Conservation (phyloP, 2,329 filamentous ascomycete genomes). For the Scytalidium sp. region DNA sequence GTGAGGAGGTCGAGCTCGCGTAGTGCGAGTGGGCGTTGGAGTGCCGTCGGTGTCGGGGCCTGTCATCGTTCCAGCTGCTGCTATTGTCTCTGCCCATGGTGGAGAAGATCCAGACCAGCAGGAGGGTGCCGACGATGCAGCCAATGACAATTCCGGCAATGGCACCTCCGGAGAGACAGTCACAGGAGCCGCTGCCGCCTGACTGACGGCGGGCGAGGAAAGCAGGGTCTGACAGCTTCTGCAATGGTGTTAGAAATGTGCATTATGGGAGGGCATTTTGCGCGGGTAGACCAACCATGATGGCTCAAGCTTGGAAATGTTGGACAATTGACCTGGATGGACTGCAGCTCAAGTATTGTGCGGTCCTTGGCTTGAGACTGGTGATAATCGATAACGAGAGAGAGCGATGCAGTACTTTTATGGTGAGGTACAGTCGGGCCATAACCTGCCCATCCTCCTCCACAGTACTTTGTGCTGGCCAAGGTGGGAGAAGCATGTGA, state of each 20-base stretch:
- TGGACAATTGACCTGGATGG: too few species aligned
- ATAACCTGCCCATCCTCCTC: too few species aligned
- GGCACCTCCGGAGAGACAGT: constrained; percentile 3
- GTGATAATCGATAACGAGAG: too few species aligned
- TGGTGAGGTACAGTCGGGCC: too few species aligned
- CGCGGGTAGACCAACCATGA: too few species aligned
- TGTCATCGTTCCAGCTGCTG: not conserved
- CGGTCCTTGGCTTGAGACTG: too few species aligned
- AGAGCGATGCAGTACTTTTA: too few species aligned
- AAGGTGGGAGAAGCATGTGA: too few species aligned
- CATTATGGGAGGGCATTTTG: too few species aligned
- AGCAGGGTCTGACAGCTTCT: not conserved
- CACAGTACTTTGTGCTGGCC: too few species aligned
- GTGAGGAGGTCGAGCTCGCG: not conserved
- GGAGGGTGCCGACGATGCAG: constrained; percentile 3
- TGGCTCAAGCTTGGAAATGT: too few species aligned
- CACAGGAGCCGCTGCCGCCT: not conserved
- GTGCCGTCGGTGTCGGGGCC: not conserved
- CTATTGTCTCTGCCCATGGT: not conserved
- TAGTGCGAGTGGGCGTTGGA: not conserved
- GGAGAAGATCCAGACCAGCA: constrained; percentile 3
- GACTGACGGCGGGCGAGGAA: constrained; percentile 1
- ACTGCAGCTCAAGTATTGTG: too few species aligned
- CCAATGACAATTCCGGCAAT: constrained; percentile 5
- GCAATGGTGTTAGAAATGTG: not conserved